Base-by-base conservation (phyloP, 345 rosid genomes). In the Lenwebbia sp. region DNA sequence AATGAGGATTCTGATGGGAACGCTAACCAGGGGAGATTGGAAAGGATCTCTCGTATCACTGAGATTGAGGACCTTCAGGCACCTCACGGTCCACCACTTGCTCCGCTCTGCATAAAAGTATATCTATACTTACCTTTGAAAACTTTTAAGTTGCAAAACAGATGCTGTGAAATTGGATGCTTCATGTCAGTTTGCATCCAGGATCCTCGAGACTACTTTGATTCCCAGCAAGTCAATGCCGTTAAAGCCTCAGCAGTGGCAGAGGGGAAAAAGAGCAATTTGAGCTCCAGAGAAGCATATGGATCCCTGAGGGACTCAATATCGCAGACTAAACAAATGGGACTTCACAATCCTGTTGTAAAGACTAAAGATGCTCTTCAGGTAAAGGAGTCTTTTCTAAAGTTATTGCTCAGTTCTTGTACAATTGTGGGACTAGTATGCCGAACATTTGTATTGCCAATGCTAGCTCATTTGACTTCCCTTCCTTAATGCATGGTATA, bases 151-250 rank as follows among this genome's bases (percentile, higher is more conserved):
- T 83, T 83, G 30, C 62, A 1, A 52, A 51, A 56, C 54, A 50
- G 81, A 52, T 57, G 37, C 37, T 52, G 53, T 84, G 55, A 30
- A 76, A 44, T 82, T 75, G 8, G 86, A 87, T 44, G 60, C 74
- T 88, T 84, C 60, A 55, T 82, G 40, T 84, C 83, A 23, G 13
- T 47, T 83, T 56, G 75, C 74, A 33, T 74, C 87, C 90, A 96
- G 99, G 97, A 97, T 90, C 97, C 98, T 55, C 94, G 99, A 84
- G 99, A 97, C 83, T 97, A 97, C 91, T 97, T 97, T 88, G 98
- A 97, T 92, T 95, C 97, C 84, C 99, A 96, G 91, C 99, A 95
- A 93, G 97, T 88, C 85, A 93, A 88, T 87, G 92, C 95, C 21
- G 86, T 92, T 57, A 92, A 89, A 88, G 86, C 86, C 51, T 58